Base-by-base conservation (phyloP, 108 stramenopile genomes). In the Aureococcus anophagefferens region DNA sequence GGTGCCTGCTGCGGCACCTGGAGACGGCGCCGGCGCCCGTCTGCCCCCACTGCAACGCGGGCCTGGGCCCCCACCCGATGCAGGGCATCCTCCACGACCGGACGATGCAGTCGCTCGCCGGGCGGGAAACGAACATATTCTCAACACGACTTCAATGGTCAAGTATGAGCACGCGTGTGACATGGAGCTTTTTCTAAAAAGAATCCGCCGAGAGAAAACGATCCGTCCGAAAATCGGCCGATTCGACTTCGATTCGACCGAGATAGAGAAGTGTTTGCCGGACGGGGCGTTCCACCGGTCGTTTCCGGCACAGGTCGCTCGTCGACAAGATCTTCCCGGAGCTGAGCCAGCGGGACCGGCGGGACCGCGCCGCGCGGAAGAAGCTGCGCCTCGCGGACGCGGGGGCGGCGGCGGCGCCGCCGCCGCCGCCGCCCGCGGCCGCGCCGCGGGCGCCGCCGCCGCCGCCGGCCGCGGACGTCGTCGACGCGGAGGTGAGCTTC, bases 1-100 rank as follows among this genome's bases (percentile, higher is more conserved):
- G 72, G 46, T 89, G 89, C 70, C 73, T 89, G 46, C 69, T 77
- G 36, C n/a, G 33, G 35, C 4, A 66, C 36, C 4, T 71, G 68
- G 0, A 69, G 34, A 13, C 36, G 74, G 7, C 35, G 73, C 68
- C 34, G 68, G 40, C 21, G 18, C 4, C 28, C 45, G 16, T 5
- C 40, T 44, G 40, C 51, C 69, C 69, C 9, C 29, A 18, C 31
- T 69, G 69, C 51, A 11, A 46, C 30, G 36, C 45, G 15, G 46
- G 16, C 51, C 30, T 69, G 11, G 40, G 69, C 31, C 37, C n/a
- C 7, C 33, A 18, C 30, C 25, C 45, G n/a, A 46, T 45, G 33
- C 3, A 4, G 25, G n/a, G 4, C 15, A 46, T 69, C 31, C 7
- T 40, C 31, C n/a, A n/a, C 30, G 69, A 69, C 36, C 69, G 69